These are phyloP conservation scores for Grammothele lineata DNA, from an alignment of 768 basidiomycete species.

Conservation along the genomic window DNA sequence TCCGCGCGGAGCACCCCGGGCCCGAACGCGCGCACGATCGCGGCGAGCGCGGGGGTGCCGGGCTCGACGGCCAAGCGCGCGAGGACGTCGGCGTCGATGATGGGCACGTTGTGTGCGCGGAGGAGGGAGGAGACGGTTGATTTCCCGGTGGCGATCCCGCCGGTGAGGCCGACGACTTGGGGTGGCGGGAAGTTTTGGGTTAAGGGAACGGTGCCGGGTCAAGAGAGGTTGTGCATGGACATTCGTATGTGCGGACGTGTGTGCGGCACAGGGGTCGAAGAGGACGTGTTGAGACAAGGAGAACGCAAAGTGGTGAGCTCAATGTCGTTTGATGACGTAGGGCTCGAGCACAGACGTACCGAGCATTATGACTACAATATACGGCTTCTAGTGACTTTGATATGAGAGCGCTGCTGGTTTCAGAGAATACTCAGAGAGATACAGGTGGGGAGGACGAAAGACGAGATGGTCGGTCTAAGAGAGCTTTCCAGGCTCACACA, in stretches of 20 bases:
- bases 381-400: background rate
- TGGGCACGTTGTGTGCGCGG: conserved; percentile 60
- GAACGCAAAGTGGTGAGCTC: no score
- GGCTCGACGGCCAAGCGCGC: conserved; percentile 85
- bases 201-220: no score
- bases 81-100: conserved; percentile 90
- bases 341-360: background rate
- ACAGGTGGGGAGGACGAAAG: background rate
- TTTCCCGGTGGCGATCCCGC: conserved; percentile 95
- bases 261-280: no score
- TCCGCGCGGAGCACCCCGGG: conserved; percentile 56
- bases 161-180: conserved; percentile 90
- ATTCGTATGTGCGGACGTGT: background rate
- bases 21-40: conserved; percentile 73
- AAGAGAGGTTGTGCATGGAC: background rate
- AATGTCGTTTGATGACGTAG: background rate
- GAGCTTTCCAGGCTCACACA: background rate
- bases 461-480: background rate
- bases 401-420: no score
- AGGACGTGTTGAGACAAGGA: no score
- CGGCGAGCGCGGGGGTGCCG: conserved; percentile 65
- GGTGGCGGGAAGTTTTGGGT: background rate
- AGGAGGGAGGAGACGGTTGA: conserved; percentile 84
- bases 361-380: background rate
- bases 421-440: no score